Evolutionary conservation across 2,329 filamentous ascomycete genomes (phyloP).

Genomic region (Apiospora kogelbergensis): DNA sequence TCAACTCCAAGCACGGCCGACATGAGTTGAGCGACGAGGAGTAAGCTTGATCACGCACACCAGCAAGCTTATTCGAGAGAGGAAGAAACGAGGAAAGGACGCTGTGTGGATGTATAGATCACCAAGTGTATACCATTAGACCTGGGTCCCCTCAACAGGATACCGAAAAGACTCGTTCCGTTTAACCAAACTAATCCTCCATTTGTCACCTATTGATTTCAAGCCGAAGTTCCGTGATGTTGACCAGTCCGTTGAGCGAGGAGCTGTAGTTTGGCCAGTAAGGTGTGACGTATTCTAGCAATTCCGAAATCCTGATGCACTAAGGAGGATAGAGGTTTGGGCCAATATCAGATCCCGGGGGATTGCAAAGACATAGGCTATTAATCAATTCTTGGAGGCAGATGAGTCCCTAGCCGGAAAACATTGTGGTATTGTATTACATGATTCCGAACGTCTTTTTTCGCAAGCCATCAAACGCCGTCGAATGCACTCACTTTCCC

Average conservation of each 20-base stretch:
- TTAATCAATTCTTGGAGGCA: background rate
- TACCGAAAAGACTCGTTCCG: conserved; percentile 4
- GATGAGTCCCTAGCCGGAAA: background rate
- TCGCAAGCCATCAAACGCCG: conserved; percentile 8
- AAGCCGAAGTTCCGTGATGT: background rate
- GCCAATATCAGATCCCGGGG: background rate
- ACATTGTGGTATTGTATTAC: conserved; percentile 8
- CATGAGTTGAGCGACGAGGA: conserved; percentile 15
- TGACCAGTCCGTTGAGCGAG: background rate
- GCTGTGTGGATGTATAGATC: conserved; percentile 10
- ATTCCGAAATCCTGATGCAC: background rate
- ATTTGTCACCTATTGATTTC: background rate
- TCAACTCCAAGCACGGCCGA: conserved; percentile 17
- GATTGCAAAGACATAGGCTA: background rate
- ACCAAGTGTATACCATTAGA: conserved; percentile 19
- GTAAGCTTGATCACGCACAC: background rate
- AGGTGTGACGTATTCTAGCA: background rate
- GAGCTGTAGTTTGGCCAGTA: background rate
- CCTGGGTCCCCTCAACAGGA: conserved; percentile 1
- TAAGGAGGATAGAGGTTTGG: background rate
- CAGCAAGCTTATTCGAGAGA: background rate
- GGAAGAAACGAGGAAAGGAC: background rate
- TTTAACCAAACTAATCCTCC: background rate
- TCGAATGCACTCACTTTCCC: background rate
- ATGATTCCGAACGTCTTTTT: background rate